Evolutionary conservation across 1,284 basidiomycete species (phyloP), one percentile per base, ranked within the genome.

Genomic region (Ceratobasidium sp.): DNA sequence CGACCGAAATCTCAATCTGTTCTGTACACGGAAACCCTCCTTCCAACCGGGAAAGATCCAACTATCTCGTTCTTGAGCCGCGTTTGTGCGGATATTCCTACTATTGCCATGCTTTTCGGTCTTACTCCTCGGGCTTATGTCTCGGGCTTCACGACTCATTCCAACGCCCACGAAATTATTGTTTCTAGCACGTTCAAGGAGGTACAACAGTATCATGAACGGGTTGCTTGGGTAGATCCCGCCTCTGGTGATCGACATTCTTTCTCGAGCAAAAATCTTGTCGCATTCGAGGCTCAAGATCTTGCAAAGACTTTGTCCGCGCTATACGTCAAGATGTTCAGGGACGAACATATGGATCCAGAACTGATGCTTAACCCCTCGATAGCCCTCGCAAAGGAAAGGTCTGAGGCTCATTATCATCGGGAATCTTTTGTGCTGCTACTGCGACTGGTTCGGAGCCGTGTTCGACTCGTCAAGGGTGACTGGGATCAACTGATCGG

Each of bases 271-370:
- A 26, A 26, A 9, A 12, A 12, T 20, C 5, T 55, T 2, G 23
- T 66, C 23, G 42, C 63, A 46, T 55, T 69, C 28, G 33, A 53
- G 20, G 51, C 23, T 15, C n/a, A 4, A 7, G 73, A 76, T 18
- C 26, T 76, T 1, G 61, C 73, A 40, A 53, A 76, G 6, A 20
- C 40, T 26, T 40, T 76, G 18, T 64, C 49, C 18, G 39, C 23
- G 10, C 42, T 76, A 18, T 76, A 76, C 44, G 33, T 33, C 12
- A 28, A 61, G 23, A 76, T 76, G 61, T 64, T 66, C 53, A 53
- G 33, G 12, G 63, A 55, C 42, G 73, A 76, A 18, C 40, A 44
- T 6, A 58, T 66, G 18, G 20, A 33, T 1, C 73, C 51, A 15
- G 49, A 55, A n/a, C 42, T 56, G 42, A 66, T 42, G 42, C 42